These are phyloP conservation scores for Fusarium oxysporum DNA, from an alignment of 2,329 filamentous ascomycete species.

Conservation along the genomic window DNA sequence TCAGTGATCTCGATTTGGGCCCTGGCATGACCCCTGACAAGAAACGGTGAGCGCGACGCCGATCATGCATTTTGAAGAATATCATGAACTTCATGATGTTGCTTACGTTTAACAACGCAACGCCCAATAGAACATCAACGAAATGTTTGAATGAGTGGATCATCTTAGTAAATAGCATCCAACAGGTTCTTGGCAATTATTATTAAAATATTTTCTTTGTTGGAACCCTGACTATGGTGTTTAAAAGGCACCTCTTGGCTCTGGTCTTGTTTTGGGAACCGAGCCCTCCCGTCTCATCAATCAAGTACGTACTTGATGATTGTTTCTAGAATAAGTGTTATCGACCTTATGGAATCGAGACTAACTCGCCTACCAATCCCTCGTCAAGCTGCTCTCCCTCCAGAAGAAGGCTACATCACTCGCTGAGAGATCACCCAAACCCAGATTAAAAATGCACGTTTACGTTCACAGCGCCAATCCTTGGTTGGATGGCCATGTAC, in stretches of 20 bases:
- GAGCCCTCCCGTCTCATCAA: background rate
- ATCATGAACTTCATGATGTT: slow-evolving; percentile 35
- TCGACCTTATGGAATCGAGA: slow-evolving; percentile 22
- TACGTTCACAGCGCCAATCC: slow-evolving; percentile 37
- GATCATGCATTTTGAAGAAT: slow-evolving; percentile 38
- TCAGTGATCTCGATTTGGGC: background rate
- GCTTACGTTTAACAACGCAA: slow-evolving; percentile 31
- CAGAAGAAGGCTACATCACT: slow-evolving; percentile 25
- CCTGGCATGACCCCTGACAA: slow-evolving; percentile 16
- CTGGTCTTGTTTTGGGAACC: background rate
- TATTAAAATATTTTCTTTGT: background rate
- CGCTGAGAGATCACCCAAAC: background rate
- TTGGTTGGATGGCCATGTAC: slow-evolving; percentile 52
- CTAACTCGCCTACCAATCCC: background rate
- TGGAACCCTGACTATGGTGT: background rate
- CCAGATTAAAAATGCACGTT: slow-evolving; percentile 30
- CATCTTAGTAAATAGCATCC: slow-evolving; percentile 18
- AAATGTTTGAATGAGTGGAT: slow-evolving; percentile 20
- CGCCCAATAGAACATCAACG: slow-evolving; percentile 19
- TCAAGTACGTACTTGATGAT: slow-evolving; percentile 12
- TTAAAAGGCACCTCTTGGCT: slow-evolving; percentile 12
- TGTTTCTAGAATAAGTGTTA: background rate
- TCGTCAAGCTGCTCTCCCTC: slow-evolving; percentile 33
- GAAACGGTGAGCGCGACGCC: slow-evolving; percentile 23
- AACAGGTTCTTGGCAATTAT: slow-evolving; percentile 12